Evolutionary conservation across 2,329 filamentous ascomycete species (phyloP), one percentile per base, ranked within the genome.

Genomic region (Arthrinium phaeospermum): DNA sequence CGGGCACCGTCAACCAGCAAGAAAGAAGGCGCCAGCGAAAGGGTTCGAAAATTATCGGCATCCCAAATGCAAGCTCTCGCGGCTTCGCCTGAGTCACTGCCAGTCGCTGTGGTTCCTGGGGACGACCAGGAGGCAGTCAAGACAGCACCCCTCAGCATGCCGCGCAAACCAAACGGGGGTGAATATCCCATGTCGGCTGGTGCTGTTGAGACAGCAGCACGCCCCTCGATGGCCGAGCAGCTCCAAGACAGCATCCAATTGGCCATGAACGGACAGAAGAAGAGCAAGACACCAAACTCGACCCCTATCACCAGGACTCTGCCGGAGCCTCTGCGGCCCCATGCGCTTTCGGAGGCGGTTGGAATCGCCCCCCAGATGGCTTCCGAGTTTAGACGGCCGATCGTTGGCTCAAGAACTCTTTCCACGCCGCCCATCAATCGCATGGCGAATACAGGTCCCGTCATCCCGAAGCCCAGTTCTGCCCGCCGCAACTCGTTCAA

Each of bases 61-160:
- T 86, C 84, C 49, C 88, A 90, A 76, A 90, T 91, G 78, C 86
- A 89, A 70, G 86, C 89, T 73, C 80, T 92, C 72, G 86, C 88
- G 19, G 86, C 85, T 41, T 85, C 87, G 1, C 88, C 89, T 7
- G 88, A 90, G 41, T 91, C 89, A 0, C 81, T 92, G 1, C 90
- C 90, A 16, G 80, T 91, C 0, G 86, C 87, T 1, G 79, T 86
- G 19, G 80, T 86, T 3, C 78, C 80, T 34, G 77, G 68, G 14
- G 76, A 22, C 72, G 74, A n/a, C n/a, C n/a, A 72, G 64, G 37
- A 71, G 13, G 2, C 53, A 7, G 16, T 16, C 37, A 44, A 27
- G 13, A 24, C 53, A 3, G 53, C 27, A n/a, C 69, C 47, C 19
- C 22, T 61, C 13, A 49, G 8, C 7, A 30, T 49, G 3, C 27